Conservation (phyloP, 176 grass and related monocot species). For the Miscanthus lutarioriparius region DNA sequence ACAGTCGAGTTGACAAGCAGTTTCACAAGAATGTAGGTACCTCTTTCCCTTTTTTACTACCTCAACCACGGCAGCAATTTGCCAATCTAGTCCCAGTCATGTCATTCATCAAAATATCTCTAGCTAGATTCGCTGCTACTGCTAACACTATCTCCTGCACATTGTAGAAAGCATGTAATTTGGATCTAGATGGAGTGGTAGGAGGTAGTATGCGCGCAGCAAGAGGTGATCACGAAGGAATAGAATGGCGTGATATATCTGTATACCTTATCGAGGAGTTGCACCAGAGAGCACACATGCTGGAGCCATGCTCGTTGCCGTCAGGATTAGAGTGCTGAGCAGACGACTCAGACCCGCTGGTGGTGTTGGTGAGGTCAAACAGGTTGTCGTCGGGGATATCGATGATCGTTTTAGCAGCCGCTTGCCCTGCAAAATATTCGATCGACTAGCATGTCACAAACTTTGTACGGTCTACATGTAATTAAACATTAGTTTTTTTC, state of each 20-base stretch:
- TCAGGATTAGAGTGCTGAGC: slow-evolving; percentile 50
- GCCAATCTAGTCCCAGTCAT: not conserved
- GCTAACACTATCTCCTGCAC: not conserved
- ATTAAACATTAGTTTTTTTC: not conserved
- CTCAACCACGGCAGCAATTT: not conserved
- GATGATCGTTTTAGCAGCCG: slow-evolving; percentile 37
- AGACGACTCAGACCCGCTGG: slow-evolving; percentile 68
- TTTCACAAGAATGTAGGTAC: slow-evolving; percentile 5
- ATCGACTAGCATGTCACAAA: not conserved
- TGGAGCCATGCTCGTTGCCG: slow-evolving; percentile 45
- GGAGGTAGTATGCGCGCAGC: too few relatives aligned
- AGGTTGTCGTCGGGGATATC: slow-evolving; percentile 72
- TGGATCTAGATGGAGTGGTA: too few relatives aligned
- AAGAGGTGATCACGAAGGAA: too few relatives aligned
- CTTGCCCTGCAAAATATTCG: slow-evolving; percentile 51
- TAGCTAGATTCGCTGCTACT: not conserved
- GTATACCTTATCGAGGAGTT: slow-evolving; percentile 65
- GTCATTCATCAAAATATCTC: not conserved
- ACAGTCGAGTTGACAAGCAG: not conserved
- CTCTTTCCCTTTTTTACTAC: slow-evolving; percentile 4
- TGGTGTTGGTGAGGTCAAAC: slow-evolving; percentile 48
- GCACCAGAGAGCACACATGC: slow-evolving; percentile 59
- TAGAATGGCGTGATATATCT: too few relatives aligned
- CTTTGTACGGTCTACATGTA: not conserved
- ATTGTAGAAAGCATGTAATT: not conserved